Evolutionary conservation across 2,329 filamentous ascomycete species (phyloP), one percentile per base, ranked within the genome.

Genomic region (Diaporthe eres): DNA sequence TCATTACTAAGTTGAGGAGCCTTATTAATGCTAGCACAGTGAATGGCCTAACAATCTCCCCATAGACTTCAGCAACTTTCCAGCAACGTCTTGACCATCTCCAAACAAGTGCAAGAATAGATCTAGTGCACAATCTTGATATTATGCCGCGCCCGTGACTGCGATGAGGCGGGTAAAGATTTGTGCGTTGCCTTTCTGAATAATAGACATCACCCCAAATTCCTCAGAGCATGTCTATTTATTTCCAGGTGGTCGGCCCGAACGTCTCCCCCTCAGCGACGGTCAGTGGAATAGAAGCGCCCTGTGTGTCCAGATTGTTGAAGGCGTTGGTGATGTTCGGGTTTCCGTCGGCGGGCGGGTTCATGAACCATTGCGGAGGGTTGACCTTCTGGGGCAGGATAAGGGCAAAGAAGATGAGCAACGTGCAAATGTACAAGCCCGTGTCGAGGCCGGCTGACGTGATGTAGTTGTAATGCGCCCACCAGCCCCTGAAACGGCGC

Each of bases 381-480:
- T 70, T 76, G 63, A 76, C 77, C 65, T 74, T 72, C 44, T 71
- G 49, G 10, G 76, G 74, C 75, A 75, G 61, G 39, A 71, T 49
- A 17, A 76, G 72, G 9, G 71, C 65, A 9, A 77, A 73, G 75
- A 91, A 81, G 4, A 86, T 82, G 28, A 89, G 82, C 81, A 90
- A 88, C 70, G 90, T 88, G n/a, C 90, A 75, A 34, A 90, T 85
- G 1, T 87, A 87, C 55, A 89, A 82, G 22, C 88, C 88, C 19
- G 85, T 83, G 78, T 90, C 89, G 63, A 91, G 79, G 2, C 86
- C 88, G 0, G 88, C 89, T 9, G 88, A 89, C 0, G 88, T 85
- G 74, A 90, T 84, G 78, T 90, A 90, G 81, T 90, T 90, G 81
- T 89, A 90, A 75, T 86, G 84, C 79, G 86, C 85, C 89, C 88